These are phyloP conservation scores for Aquilaria malaccensis DNA, from an alignment of 345 rosid species.

Conservation along the genomic window DNA sequence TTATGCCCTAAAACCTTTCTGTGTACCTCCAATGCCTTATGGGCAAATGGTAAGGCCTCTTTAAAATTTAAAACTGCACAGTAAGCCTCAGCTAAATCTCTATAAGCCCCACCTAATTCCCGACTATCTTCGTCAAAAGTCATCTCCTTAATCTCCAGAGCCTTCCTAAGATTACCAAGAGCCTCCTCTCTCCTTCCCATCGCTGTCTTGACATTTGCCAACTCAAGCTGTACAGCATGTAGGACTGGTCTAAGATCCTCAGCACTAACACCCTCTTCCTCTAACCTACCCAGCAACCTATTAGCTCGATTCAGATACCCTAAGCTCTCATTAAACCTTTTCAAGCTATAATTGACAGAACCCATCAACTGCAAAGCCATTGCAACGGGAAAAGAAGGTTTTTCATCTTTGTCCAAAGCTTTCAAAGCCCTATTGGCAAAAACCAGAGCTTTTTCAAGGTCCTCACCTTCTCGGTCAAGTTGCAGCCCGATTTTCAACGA, in stretches of 20 bases:
- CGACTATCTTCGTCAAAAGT: slow-evolving; percentile 59
- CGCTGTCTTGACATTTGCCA: slow-evolving; percentile 77
- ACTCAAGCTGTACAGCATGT: slow-evolving; percentile 74
- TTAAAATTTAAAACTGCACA: slow-evolving; percentile 76
- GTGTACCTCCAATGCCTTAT: slow-evolving; percentile 78
- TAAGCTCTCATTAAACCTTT: slow-evolving; percentile 71
- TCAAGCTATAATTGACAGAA: slow-evolving; percentile 54
- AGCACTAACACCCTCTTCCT: slow-evolving; percentile 31
- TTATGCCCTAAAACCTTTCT: slow-evolving; percentile 53
- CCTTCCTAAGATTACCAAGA: slow-evolving; percentile 57
- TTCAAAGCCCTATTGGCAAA: slow-evolving; percentile 65
- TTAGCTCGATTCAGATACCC: slow-evolving; percentile 78
- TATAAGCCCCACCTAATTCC: slow-evolving; percentile 70
- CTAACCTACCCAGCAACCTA: slow-evolving; percentile 52
- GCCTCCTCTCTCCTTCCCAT: slow-evolving; percentile 97
- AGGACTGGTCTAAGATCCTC: slow-evolving; percentile 63
- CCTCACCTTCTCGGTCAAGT: slow-evolving; percentile 82
- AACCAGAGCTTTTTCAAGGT: slow-evolving; percentile 57
- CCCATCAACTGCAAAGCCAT: slow-evolving; percentile 83
- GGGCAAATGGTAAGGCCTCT: slow-evolving; percentile 66
- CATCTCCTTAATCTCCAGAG: slow-evolving; percentile 72
- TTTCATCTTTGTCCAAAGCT: slow-evolving; percentile 42
- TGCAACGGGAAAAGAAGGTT: slow-evolving; percentile 50
- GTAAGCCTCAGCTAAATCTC: slow-evolving; percentile 78
- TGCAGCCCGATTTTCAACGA: slow-evolving; percentile 73